Evolutionary conservation across 2,329 filamentous ascomycete species (phyloP).

Genomic region (Curvularia sp.): DNA sequence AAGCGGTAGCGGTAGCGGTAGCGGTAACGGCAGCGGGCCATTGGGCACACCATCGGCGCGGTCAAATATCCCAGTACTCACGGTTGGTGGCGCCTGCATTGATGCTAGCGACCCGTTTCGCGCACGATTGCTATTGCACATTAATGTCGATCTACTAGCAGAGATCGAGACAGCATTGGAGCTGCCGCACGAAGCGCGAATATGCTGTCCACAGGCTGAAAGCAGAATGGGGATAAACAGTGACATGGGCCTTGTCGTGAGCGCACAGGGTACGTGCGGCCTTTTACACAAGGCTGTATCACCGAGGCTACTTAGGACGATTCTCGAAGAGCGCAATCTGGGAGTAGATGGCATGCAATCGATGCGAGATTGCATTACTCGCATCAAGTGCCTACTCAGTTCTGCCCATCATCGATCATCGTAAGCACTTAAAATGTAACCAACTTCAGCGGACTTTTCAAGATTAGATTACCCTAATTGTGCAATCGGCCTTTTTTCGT

Average conservation of each 20-base stretch:
- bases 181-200: slow-evolving; percentile 2
- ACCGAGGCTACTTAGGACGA: slow-evolving; percentile 1
- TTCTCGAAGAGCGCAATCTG: slow-evolving; percentile 6
- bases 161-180: slow-evolving; percentile 1
- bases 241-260: background rate
- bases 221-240: background rate
- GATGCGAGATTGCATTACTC: slow-evolving; percentile 5
- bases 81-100: background rate
- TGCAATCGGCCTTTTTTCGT: background rate
- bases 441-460: background rate
- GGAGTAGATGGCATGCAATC: slow-evolving; percentile 1
- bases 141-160: background rate
- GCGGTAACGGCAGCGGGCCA: background rate
- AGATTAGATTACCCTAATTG: background rate
- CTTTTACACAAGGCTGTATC: slow-evolving; percentile 2
- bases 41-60: background rate
- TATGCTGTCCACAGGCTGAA: background rate
- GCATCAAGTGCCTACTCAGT: background rate
- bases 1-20: background rate
- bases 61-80: background rate
- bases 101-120: slow-evolving; percentile 1
- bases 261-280: background rate
- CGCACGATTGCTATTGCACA: background rate
- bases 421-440: background rate
- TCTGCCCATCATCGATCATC: background rate